Base-by-base conservation (phyloP, 1,139 yeast genomes). In the Magnusiomyces ingens region DNA sequence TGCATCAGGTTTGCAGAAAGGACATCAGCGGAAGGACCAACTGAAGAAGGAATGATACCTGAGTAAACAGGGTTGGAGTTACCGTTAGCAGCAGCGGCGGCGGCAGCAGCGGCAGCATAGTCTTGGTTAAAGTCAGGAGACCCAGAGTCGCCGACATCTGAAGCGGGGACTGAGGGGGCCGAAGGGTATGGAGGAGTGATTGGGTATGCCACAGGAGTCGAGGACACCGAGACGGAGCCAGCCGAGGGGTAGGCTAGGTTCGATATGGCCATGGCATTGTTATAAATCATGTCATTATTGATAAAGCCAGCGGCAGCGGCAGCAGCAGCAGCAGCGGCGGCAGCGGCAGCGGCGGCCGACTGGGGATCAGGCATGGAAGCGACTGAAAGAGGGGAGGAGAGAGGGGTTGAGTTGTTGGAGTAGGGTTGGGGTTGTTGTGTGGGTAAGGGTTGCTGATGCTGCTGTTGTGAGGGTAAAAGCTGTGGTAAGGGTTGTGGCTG, bases 121-220 rank as follows among this genome's bases (percentile, higher is more conserved):
- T 26, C 32, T 8, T 26, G 32, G 8, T 26, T 26, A 26, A 26
- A 26, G 32, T 26, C 41, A 5, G 41, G 41, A 12, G 41, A 37
- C 41, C 15, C 18, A 5, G 41, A 37, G 41, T 37, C 41, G 6
- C 15, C 41, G 18, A 5, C 41, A 37, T n/a, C 41, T 4, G 18
- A n/a, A n/a, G 41, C 4, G 13, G 41, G 3, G 18, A 11, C 41
- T 4, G 32, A 26, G 13, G 18, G 18, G 10, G 29, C 22, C 17
- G 55, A 52, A 21, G 54, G 57, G 45, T 54, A 54, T 18, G 52
- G 57, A 18, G 57, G 57, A 41, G 57, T 46, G 18, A 54, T 41
- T 2, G 57, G 57, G 41, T 54, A 51, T 19, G 29, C 48, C 4
- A 26, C n/a, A 11, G 15, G 15, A 18, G 12, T 17, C 12, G 18